phyloP scores from a whole-genome alignment of 805 yeast species.

The Zygosaccharomyces pseudorouxii region DNA sequence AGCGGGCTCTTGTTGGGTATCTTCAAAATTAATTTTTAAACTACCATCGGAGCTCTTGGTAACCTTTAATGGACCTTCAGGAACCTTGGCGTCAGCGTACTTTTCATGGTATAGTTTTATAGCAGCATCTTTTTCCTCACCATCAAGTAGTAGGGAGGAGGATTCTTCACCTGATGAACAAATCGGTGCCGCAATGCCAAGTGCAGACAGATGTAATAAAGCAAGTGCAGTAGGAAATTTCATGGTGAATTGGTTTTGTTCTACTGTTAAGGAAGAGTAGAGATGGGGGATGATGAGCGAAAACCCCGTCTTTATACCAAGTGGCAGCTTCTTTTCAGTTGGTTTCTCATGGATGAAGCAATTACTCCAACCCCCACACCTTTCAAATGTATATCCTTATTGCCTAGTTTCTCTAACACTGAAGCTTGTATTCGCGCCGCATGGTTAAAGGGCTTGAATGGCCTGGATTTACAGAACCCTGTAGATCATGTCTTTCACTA shows the following conservation, averaged over 20 bases:
- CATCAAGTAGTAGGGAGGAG: neutral
- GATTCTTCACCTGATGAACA: neutral
- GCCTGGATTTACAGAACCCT: neutral
- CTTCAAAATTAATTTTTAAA: constrained; percentile 1
- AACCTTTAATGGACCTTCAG: constrained; percentile 4
- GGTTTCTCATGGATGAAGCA: neutral
- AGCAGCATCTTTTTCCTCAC: neutral
- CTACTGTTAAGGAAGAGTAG: neutral
- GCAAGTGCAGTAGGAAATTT: neutral
- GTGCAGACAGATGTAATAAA: neutral
- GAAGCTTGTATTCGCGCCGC: neutral
- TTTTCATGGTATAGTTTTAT: neutral
- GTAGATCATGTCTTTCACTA: neutral
- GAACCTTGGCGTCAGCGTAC: neutral
- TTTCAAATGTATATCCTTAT: neutral
- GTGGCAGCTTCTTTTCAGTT: neutral
- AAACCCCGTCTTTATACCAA: neutral
- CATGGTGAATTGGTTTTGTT: neutral
- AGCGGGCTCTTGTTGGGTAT: neutral
- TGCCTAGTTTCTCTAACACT: neutral
- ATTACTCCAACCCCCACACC: neutral
- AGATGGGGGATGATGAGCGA: neutral
- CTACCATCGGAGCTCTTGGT: constrained; percentile 1
- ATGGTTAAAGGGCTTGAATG: neutral
- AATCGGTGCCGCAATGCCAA: neutral